Evolutionary conservation across 1,284 basidiomycete genomes (phyloP), one percentile per base, ranked within the genome.

Genomic region (Irpex sp.): DNA sequence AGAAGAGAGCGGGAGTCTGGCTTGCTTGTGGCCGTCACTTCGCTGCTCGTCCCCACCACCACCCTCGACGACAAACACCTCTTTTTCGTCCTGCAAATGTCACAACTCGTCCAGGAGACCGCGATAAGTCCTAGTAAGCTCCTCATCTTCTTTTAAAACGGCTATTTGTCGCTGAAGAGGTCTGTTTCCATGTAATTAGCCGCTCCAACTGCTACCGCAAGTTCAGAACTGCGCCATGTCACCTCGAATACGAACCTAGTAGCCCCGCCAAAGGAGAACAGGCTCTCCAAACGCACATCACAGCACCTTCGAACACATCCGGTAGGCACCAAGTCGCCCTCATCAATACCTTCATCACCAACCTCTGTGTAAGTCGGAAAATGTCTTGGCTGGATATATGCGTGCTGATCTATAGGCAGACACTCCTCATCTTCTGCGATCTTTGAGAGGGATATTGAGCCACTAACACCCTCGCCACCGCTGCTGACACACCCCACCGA

Each of bases 381-480:
- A 38, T 38, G 52, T 48, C 67, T 67, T 63, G 59, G 17, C 57
- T 36, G 59, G 60, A 60, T 48, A 9, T 37, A 38, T 19, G 60
- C 57, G 51, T 54, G 40, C 59, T 15, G 59, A 68, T 54, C 63
- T 21, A 54, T 13, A 21, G 57, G 54, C 72, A 91, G 89, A 6
- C 89, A 88, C 69, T 91, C 89, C 0, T 89, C 88, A 0, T 90
- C 89, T 0, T 91, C 88, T 1, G 91, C 90, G 57, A 93, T 92
- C 62, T 93, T 93, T 64, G 90, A 92, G 74, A 85, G 91, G 54
- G 91, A 93, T 71, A 91, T 93, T 66, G 91, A 92, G 68, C 85
- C 87, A 21, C 75, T 89, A 58, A 79, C 85, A 0, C 81, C 83
- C 1, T 82, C 84, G 0, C 75, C 81, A 0, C 75, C 81, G 60